Percentiles rank a stretch among this genome's conserved stretches.
Evolutionary conservation across 1,139 yeast species (phyloP).

Genomic region (Scheffersomyces parashehatae): DNA sequence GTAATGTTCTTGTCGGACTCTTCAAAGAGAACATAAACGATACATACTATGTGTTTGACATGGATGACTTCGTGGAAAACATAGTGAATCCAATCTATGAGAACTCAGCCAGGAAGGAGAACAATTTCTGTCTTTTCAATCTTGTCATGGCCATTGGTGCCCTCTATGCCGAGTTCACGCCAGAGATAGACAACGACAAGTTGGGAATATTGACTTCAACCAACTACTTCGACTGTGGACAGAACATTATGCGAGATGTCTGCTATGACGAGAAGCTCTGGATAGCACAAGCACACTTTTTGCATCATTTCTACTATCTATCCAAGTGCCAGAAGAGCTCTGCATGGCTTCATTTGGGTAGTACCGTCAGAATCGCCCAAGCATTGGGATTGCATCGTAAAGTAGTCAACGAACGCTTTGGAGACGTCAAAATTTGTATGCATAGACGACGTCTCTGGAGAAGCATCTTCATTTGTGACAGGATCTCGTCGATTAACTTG

Average conservation of each 20-base stretch:
- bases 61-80: constrained; percentile 18
- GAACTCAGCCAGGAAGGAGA: constrained; percentile 5
- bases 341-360: constrained; percentile 36
- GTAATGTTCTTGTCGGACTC: constrained; percentile 11
- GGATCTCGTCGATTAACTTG: constrained; percentile 31
- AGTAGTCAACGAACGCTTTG: constrained; percentile 20
- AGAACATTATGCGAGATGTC: constrained; percentile 26
- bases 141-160: constrained; percentile 44
- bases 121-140: constrained; percentile 23
- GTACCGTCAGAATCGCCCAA: constrained; percentile 27
- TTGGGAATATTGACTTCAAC: constrained; percentile 7
- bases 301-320: constrained; percentile 40
- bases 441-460: constrained; percentile 39
- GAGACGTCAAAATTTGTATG: constrained; percentile 8
- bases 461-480: constrained; percentile 36
- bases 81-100: constrained; percentile 16
- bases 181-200: constrained; percentile 13
- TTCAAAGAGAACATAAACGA: constrained; percentile 20
- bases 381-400: constrained; percentile 27
- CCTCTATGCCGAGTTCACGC: constrained; percentile 23
- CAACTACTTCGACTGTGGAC: constrained; percentile 33
- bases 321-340: constrained; percentile 36
- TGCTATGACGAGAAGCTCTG: constrained; percentile 41
- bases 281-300: constrained; percentile 41
- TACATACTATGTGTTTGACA: constrained; percentile 28